Base-by-base conservation (phyloP, 2,329 filamentous ascomycete genomes). In the Aspergillus fumigatus region DNA sequence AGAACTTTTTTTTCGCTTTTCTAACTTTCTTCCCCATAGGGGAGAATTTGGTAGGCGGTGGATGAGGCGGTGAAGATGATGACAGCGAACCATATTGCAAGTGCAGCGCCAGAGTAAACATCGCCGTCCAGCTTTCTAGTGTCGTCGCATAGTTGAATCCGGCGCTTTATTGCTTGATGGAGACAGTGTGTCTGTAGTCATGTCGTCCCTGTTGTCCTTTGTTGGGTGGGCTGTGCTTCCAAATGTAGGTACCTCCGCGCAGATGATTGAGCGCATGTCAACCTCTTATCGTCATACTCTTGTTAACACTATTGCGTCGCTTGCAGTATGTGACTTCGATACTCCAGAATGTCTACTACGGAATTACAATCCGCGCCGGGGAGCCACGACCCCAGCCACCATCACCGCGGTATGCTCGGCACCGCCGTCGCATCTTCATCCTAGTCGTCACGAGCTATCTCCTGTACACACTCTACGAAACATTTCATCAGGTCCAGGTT, bases 391-490 rank as follows among this genome's bases (percentile, higher is more conserved):
- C 88, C 1, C 84, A 77, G 56, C 77, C 63, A 84, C 88, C 38
- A 84, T 89, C 72, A 80, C 81, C 85, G 2, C 86, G 86, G 62
- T 90, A 84, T 72, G 80, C 82, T 61, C 81, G 82, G 56, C 90
- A 97, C 77, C 88, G 91, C 58, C 88, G 89, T 56, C 84, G 86
- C 65, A 93, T 97, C 71, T 87, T 94, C 72, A 88, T 93, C 69
- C 79, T 88, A 64, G 90, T 97, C 67, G 88, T 97, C 51, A 80
- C 88, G 50, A 77, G 84, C 59, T 99, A 97, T 77, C 89, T 97
- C 40, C 76, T 88, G 62, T 97, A 96, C 80, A 96, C 92, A 49
- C 85, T 97, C 67, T 94, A 92, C 77, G 93, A 97, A 77, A 88
- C 91, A 67, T 90, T 96, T 80, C 86, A 89, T 77, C 86, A 90